Conservation (phyloP, 2,329 filamentous ascomycete genomes). For the Chaetomium sp. region DNA sequence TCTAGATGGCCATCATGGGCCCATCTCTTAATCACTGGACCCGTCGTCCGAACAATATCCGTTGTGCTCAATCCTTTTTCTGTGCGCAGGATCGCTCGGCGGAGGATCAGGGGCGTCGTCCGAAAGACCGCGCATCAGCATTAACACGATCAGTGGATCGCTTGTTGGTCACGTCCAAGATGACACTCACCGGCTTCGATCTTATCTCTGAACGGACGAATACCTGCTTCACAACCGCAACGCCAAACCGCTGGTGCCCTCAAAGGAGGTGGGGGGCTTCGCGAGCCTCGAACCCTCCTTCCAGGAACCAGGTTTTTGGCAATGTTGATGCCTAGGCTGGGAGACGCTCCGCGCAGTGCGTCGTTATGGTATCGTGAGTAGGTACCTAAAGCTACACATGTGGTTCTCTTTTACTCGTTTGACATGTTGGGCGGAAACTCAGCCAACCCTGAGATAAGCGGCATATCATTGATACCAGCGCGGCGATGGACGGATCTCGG, state of each 20-base stretch:
- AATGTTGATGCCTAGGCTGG: background rate
- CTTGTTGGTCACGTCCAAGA: conserved; percentile 27
- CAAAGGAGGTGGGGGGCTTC: background rate
- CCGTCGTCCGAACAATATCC: conserved; percentile 19
- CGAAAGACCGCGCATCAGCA: conserved; percentile 18
- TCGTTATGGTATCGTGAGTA: background rate
- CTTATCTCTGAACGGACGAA: background rate
- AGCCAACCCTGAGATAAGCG: background rate
- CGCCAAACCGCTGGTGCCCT: background rate
- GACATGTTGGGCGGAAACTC: background rate
- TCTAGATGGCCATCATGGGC: conserved; percentile 23
- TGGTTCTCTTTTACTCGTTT: background rate
- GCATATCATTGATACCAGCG: background rate
- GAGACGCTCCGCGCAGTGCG: background rate
- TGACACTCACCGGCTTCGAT: conserved; percentile 32
- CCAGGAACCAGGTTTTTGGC: background rate
- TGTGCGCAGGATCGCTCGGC: conserved; percentile 4
- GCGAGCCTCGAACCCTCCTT: background rate
- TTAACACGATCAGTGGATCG: conserved; percentile 27
- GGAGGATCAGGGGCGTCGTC: conserved; percentile 8
- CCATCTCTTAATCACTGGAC: conserved; percentile 1
- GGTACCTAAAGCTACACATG: no score
- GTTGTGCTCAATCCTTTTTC: background rate
- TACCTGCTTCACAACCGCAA: background rate
- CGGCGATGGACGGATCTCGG: background rate